A percentile compares a stretch with the other conserved stretches of the same genome.
Conservation (phyloP, 116 monocot species). For the Phalaenopsis hybrid region DNA sequence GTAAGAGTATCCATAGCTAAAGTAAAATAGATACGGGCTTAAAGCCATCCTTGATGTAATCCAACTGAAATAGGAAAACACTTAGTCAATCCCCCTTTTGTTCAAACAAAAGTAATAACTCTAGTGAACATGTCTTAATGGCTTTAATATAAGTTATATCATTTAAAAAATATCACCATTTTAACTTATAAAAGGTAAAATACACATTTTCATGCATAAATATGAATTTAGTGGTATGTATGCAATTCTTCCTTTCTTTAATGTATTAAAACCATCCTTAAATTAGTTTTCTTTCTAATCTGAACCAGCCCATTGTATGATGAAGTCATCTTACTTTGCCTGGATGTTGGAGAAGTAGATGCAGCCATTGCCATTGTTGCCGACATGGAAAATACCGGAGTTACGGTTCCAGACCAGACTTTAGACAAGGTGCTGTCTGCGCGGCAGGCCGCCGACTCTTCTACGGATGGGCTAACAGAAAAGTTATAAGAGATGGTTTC, state of each 20-base stretch:
- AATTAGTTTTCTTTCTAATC: not conserved
- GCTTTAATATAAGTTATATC: too few species aligned
- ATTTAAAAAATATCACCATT: too few species aligned
- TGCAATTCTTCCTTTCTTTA: not conserved
- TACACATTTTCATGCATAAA: too few species aligned
- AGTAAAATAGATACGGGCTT: too few species aligned
- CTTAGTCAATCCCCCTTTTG: too few species aligned
- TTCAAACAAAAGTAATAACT: too few species aligned
- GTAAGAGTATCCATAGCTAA: too few species aligned
- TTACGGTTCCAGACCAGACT: conserved; percentile 79
- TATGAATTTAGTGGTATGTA: too few species aligned
- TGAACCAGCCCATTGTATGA: conserved; percentile 70
- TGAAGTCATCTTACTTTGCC: conserved; percentile 77
- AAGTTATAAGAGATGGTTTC: not conserved
- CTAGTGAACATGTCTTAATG: too few species aligned
- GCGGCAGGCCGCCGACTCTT: conserved; percentile 19
- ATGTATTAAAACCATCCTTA: not conserved
- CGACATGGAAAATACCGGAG: conserved; percentile 82
- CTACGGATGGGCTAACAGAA: not conserved
- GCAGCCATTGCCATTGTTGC: conserved; percentile 95
- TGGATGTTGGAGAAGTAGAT: conserved; percentile 87
- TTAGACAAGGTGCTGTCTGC: conserved; percentile 80
- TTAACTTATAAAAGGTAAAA: too few species aligned
- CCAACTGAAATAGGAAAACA: too few species aligned
- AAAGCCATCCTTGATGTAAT: too few species aligned